Percentiles rank a stretch among this genome's conserved stretches.
phyloP scores from a whole-genome alignment of 148 eudicot genomes.

The Vaccinium macrocarpon region DNA sequence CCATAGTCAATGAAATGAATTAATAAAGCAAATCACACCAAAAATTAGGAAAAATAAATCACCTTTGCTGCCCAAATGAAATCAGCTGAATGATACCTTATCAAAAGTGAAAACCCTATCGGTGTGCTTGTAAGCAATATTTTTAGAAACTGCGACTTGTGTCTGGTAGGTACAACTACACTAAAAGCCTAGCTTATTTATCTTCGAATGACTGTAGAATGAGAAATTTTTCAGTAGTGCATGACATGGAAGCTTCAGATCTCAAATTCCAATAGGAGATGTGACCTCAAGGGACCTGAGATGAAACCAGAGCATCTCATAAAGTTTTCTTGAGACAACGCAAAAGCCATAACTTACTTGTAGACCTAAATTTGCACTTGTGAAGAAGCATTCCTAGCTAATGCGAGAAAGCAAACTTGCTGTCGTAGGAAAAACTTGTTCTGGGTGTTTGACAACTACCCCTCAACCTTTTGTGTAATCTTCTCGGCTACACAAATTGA shows the following conservation, averaged over 20 bases:
- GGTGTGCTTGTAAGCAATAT: no score
- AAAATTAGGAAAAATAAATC: no score
- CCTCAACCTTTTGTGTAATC: constrained; percentile 99
- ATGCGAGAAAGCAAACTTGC: constrained; percentile 61
- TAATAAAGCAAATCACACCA: no score
- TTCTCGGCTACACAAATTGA: constrained; percentile 98
- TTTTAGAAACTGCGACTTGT: no score
- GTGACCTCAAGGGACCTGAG: not conserved
- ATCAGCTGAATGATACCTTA: no score
- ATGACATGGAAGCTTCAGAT: not conserved
- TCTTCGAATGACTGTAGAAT: not conserved
- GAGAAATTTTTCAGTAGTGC: constrained; percentile 2
- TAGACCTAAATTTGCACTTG: not conserved
- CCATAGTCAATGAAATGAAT: no score
- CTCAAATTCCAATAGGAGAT: not conserved
- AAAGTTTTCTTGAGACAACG: not conserved
- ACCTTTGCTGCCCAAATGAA: no score
- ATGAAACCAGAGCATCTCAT: not conserved
- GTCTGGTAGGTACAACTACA: not conserved
- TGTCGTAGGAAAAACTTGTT: constrained; percentile 94
- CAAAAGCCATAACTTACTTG: not conserved
- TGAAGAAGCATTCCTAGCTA: constrained; percentile 10
- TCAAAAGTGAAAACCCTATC: no score
- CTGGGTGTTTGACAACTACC: constrained; percentile 95
- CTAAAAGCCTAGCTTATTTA: not conserved